These are phyloP conservation scores for Rachicladosporium sp. DNA, from an alignment of 2,329 filamentous ascomycete species.

Conservation along the genomic window DNA sequence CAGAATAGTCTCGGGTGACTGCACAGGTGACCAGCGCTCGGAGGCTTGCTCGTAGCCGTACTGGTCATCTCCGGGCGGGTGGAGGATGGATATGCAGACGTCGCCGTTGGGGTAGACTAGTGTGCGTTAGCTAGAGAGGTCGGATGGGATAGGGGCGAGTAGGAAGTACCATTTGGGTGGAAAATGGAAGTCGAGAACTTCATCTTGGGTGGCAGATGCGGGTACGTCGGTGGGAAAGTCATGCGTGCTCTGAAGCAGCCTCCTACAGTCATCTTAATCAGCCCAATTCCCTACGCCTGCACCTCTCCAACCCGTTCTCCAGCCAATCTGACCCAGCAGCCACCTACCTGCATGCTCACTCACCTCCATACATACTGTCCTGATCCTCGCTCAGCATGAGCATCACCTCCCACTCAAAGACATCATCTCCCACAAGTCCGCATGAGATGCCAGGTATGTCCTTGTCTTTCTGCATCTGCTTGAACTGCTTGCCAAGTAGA, in stretches of 20 bases:
- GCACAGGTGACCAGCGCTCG: slow-evolving; percentile 90
- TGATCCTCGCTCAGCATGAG: slow-evolving; percentile 86
- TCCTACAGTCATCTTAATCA: slow-evolving; percentile 40
- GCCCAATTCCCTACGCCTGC: too few species aligned
- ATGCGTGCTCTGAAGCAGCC: slow-evolving; percentile 84
- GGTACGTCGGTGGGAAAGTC: slow-evolving; percentile 74
- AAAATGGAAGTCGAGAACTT: slow-evolving; percentile 78
- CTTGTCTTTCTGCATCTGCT: slow-evolving; percentile 84
- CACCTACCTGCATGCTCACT: slow-evolving; percentile 19
- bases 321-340: not conserved
- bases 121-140: not conserved
- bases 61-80: slow-evolving; percentile 86
- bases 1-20: slow-evolving; percentile 88
- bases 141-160: not conserved
- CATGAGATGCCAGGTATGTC: slow-evolving; percentile 92
- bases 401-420: slow-evolving; percentile 98
- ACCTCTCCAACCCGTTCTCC: not conserved
- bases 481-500: slow-evolving; percentile 74
- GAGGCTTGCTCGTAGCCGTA: slow-evolving; percentile 84
- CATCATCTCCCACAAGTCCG: slow-evolving; percentile 71
- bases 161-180: slow-evolving; percentile 65
- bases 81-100: slow-evolving; percentile 94
- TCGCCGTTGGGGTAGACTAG: slow-evolving; percentile 69
- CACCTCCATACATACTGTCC: slow-evolving; percentile 76
- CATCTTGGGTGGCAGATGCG: slow-evolving; percentile 75